phyloP scores from a whole-genome alignment of 2,329 filamentous ascomycete species.

The Claviceps citrina region DNA sequence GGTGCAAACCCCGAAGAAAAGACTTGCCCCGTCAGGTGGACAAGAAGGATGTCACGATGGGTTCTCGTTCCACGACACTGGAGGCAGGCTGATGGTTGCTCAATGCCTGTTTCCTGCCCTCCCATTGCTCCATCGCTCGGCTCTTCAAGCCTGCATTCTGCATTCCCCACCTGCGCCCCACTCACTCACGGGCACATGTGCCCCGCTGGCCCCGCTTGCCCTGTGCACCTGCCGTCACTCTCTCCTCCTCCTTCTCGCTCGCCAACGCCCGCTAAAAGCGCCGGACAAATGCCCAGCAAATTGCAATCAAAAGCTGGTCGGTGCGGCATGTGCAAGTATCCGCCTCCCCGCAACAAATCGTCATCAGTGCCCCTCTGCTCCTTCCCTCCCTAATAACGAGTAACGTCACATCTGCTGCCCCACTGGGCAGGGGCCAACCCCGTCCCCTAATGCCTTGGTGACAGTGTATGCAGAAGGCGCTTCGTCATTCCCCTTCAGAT shows the following conservation, averaged over 20 bases:
- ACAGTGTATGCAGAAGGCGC: not conserved
- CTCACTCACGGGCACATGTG: not conserved
- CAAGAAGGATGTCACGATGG: conserved; percentile 5
- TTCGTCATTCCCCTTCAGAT: conserved; percentile 4
- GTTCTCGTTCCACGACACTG: not conserved
- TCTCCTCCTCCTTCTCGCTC: too few species aligned
- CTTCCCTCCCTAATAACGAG: not conserved
- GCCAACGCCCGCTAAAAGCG: not conserved
- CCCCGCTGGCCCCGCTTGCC: not conserved
- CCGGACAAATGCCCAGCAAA: not conserved
- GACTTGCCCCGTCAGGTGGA: conserved; percentile 1
- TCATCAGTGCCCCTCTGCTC: conserved; percentile 2
- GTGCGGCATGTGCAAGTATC: conserved; percentile 2
- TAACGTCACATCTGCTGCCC: conserved; percentile 1
- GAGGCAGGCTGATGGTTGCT: not conserved
- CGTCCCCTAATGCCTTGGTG: not conserved
- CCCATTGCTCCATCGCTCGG: not conserved
- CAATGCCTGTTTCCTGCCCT: conserved; percentile 1
- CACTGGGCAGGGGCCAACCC: not conserved
- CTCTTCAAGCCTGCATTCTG: not conserved
- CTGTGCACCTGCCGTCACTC: not conserved
- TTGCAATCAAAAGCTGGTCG: not conserved
- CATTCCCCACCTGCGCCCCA: not conserved
- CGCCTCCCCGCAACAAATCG: not conserved
- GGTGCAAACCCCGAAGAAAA: too few species aligned